These are phyloP conservation scores for Zoysia japonica DNA, from an alignment of 176 grass and related monocot species.

Conservation along the genomic window DNA sequence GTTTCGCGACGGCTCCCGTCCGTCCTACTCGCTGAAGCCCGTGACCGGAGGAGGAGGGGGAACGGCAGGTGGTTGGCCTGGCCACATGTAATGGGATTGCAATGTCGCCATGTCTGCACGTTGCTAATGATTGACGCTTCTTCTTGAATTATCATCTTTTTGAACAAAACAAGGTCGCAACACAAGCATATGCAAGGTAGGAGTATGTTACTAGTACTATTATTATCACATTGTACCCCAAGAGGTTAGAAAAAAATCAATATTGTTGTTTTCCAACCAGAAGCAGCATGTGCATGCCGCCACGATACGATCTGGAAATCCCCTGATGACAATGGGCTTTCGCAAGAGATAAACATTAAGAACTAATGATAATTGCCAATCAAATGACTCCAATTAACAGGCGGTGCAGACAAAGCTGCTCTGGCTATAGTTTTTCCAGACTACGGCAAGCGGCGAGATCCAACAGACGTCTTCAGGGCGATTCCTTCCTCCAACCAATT, in stretches of 20 bases:
- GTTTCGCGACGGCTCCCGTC: neutral
- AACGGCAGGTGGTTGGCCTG: conserved; percentile 2
- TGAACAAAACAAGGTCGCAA: neutral
- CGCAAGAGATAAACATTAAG: too few species aligned
- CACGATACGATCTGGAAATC: neutral
- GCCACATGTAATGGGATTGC: conserved; percentile 5
- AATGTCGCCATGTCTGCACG: neutral
- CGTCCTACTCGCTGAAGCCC: neutral
- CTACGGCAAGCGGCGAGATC: conserved; percentile 23
- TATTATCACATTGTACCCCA: too few species aligned
- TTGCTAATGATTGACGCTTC: neutral
- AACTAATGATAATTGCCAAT: neutral
- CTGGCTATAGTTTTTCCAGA: conserved; percentile 17
- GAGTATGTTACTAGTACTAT: too few species aligned
- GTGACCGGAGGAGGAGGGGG: neutral
- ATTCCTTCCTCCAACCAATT: conserved; percentile 54
- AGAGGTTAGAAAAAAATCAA: neutral
- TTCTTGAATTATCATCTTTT: neutral
- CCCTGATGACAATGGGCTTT: neutral
- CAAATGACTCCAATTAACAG: neutral
- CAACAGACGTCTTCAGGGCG: neutral
- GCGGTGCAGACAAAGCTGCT: conserved; percentile 4
- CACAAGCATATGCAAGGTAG: neutral
- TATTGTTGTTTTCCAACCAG: neutral
- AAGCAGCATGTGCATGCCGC: neutral